Percentiles rank a stretch among this genome's conserved stretches.
Evolutionary conservation across 2,329 filamentous ascomycete genomes (phyloP).

Genomic region (Penicillium sp.): DNA sequence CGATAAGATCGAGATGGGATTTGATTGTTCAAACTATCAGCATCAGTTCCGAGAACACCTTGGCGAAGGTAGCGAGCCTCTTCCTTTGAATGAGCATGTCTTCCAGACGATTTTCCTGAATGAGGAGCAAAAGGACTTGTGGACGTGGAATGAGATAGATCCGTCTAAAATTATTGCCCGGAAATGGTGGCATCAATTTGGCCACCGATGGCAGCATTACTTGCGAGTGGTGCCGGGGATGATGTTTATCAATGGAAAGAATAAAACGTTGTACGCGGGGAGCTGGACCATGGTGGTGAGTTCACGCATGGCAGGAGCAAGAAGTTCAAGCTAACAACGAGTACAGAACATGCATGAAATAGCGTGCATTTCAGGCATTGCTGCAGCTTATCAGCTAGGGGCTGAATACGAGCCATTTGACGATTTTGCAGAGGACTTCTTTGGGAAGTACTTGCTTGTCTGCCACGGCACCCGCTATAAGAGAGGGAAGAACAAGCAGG

Average conservation of each 20-base stretch:
- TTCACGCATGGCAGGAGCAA: background rate
- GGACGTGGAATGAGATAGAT: slow-evolving; percentile 60
- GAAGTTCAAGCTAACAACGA: background rate
- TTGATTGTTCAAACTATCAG: slow-evolving; percentile 76
- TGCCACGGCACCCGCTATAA: slow-evolving; percentile 34
- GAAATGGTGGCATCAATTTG: slow-evolving; percentile 66
- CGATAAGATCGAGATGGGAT: slow-evolving; percentile 63
- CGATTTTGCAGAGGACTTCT: slow-evolving; percentile 35
- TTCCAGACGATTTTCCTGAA: slow-evolving; percentile 69
- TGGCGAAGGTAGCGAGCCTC: slow-evolving; percentile 26
- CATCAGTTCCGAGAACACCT: slow-evolving; percentile 61
- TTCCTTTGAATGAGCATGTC: slow-evolving; percentile 60
- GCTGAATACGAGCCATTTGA: slow-evolving; percentile 57
- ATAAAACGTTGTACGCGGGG: slow-evolving; percentile 64
- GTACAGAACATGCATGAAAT: slow-evolving; percentile 61
- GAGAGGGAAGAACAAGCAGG: slow-evolving; percentile 13
- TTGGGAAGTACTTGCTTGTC: slow-evolving; percentile 36
- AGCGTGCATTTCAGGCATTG: slow-evolving; percentile 69
- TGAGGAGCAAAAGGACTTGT: slow-evolving; percentile 57
- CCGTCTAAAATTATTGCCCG: slow-evolving; percentile 57
- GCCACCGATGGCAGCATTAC: slow-evolving; percentile 63
- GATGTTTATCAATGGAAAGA: slow-evolving; percentile 70
- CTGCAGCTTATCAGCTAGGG: slow-evolving; percentile 68
- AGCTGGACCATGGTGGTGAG: slow-evolving; percentile 69
- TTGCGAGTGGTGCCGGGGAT: slow-evolving; percentile 66